Evolutionary conservation across 768 basidiomycete species (phyloP).

Genomic region (Glaciozyma antarctica): DNA sequence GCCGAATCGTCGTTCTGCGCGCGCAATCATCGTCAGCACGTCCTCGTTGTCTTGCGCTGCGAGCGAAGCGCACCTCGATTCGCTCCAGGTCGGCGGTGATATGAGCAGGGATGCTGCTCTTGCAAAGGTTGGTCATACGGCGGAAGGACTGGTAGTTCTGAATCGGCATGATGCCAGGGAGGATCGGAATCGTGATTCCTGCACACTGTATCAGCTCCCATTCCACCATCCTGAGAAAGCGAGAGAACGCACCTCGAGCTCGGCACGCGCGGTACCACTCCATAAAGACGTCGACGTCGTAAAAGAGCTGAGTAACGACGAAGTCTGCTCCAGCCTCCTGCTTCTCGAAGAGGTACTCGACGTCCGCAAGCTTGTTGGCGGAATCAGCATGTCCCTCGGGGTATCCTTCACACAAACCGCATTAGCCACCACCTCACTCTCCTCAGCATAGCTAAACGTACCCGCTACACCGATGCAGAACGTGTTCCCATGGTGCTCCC

Average conservation of each 20-base stretch:
- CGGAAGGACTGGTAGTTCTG: conserved; percentile 92
- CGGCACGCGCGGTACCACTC: conserved; percentile 67
- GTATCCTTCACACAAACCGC: conserved; percentile 51
- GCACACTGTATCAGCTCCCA: conserved; percentile 12
- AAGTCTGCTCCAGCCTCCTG: conserved; percentile 92
- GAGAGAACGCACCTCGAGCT: conserved; percentile 49
- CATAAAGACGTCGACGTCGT: conserved; percentile 81
- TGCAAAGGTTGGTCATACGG: conserved; percentile 80
- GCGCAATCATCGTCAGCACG: not conserved
- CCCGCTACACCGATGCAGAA: conserved; percentile 96
- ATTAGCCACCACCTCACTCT: not conserved
- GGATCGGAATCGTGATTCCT: conserved; percentile 84
- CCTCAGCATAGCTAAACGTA: conserved; percentile 35
- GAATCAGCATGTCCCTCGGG: conserved; percentile 77
- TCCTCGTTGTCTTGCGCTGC: not conserved
- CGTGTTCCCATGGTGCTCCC: conserved; percentile 64
- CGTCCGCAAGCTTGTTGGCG: conserved; percentile 45
- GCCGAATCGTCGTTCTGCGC: conserved; percentile 78
- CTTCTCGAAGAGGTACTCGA: conserved; percentile 69
- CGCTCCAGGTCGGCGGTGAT: conserved; percentile 59
- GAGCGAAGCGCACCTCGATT: conserved; percentile 54
- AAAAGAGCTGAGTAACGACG: conserved; percentile 92
- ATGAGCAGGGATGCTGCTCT: conserved; percentile 59
- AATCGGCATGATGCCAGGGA: conserved; percentile 96
- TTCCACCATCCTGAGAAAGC: too few relatives aligned